Conservation (phyloP, 1,139 yeast species). For the Zygoascus sp. region DNA sequence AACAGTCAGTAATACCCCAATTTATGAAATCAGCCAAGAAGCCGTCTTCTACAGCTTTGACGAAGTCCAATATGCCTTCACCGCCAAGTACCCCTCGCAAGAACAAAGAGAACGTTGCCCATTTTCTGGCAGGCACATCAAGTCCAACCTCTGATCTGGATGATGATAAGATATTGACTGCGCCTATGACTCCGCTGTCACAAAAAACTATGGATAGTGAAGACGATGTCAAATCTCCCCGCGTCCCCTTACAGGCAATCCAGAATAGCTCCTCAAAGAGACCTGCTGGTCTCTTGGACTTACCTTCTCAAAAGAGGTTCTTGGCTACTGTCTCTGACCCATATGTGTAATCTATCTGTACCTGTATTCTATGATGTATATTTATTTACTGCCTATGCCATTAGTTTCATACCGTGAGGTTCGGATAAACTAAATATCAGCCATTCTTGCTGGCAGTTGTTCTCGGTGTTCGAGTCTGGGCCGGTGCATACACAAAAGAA, state of each 20-base stretch:
- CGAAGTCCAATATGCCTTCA: slow-evolving; percentile 14
- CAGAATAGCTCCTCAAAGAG: not conserved
- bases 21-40: slow-evolving; percentile 1
- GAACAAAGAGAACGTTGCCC: not conserved
- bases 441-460: too few relatives aligned
- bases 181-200: slow-evolving; percentile 10
- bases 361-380: too few relatives aligned
- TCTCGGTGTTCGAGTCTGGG: too few relatives aligned
- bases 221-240: not conserved
- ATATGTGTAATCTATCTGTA: not conserved
- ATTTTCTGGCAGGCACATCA: not conserved
- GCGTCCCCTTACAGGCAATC: not conserved
- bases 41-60: not conserved
- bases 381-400: too few relatives aligned
- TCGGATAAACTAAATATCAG: too few relatives aligned
- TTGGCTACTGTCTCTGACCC: not conserved
- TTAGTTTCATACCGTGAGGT: too few relatives aligned
- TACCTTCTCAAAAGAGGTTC: not conserved
- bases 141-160: not conserved
- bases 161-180: not conserved
- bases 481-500: too few relatives aligned
- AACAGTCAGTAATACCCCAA: slow-evolving; percentile 5
- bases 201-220: slow-evolving; percentile 5
- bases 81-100: slow-evolving; percentile 20
- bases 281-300: not conserved